A percentile compares a stretch with the other conserved stretches of the same genome.
phyloP scores from a whole-genome alignment of 768 basidiomycete species.

The Leccinum uliginosum region DNA sequence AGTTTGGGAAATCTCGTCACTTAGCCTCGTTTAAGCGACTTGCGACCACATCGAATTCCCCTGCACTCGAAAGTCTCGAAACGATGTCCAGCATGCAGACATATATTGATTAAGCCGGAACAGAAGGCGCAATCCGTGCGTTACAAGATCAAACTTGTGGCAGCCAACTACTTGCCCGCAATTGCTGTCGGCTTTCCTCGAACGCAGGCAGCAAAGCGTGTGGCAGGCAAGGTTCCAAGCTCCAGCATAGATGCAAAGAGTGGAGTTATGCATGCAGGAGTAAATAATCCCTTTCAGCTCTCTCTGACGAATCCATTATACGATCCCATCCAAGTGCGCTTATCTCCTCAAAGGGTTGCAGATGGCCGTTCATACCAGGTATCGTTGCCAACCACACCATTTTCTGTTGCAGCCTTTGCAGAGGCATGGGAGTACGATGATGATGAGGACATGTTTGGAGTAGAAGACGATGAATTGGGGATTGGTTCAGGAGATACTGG shows the following conservation, averaged over 20 bases:
- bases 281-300: slow-evolving; percentile 84
- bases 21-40: slow-evolving; percentile 47
- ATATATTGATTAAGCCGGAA: slow-evolving; percentile 98
- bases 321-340: slow-evolving; percentile 89
- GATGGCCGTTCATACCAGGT: slow-evolving; percentile 58
- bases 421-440: slow-evolving; percentile 99
- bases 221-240: slow-evolving; percentile 33
- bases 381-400: slow-evolving; percentile 70
- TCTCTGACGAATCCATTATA: slow-evolving; percentile 93
- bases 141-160: slow-evolving; percentile 97
- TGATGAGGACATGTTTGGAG: slow-evolving; percentile 78
- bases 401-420: slow-evolving; percentile 85
- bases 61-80: slow-evolving; percentile 93
- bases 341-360: slow-evolving; percentile 65
- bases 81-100: slow-evolving; percentile 89
- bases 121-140: slow-evolving; percentile 92
- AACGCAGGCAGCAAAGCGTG: slow-evolving; percentile 36
- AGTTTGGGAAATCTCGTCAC: neutral
- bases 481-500: slow-evolving; percentile 30
- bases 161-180: slow-evolving; percentile 88
- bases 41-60: slow-evolving; percentile 86
- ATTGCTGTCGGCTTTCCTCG: slow-evolving; percentile 72
- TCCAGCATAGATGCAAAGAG: slow-evolving; percentile 36
- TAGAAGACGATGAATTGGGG: slow-evolving; percentile 37
- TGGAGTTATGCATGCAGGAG: slow-evolving; percentile 59